A percentile compares a stretch with the other conserved stretches of the same genome.
Evolutionary conservation across 495 filamentous ascomycete genomes (phyloP).

Genomic region (Clohesyomyces aquaticus): DNA sequence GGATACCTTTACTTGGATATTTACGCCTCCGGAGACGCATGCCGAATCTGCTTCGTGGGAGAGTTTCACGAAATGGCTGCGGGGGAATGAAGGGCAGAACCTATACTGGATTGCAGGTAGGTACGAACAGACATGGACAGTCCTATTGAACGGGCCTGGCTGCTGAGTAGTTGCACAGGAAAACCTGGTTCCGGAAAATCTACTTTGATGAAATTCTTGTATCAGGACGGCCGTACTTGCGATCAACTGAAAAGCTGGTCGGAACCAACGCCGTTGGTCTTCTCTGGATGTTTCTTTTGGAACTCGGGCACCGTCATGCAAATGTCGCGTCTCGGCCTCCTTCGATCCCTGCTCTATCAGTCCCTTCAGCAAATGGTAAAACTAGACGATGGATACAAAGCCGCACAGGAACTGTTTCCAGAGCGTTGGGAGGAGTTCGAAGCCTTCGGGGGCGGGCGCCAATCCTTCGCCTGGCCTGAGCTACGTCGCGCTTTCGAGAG

Average conservation of each 20-base stretch:
- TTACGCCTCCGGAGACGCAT: neutral
- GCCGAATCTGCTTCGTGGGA: neutral
- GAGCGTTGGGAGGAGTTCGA: constrained; percentile 13
- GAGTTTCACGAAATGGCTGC: constrained; percentile 15
- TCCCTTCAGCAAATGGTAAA: constrained; percentile 27
- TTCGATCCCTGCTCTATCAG: constrained; percentile 27
- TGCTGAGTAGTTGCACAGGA: constrained; percentile 5
- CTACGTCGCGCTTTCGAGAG: constrained; percentile 14
- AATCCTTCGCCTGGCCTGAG: constrained; percentile 9
- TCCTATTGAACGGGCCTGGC: neutral
- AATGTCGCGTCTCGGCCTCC: constrained; percentile 11
- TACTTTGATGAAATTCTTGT: constrained; percentile 25
- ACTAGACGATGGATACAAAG: constrained; percentile 10
- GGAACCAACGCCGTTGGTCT: constrained; percentile 1
- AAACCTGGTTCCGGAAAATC: constrained; percentile 28
- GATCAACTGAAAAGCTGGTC: constrained; percentile 22
- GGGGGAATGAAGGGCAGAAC: constrained; percentile 13
- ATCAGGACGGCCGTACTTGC: constrained; percentile 8
- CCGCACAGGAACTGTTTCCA: constrained; percentile 16
- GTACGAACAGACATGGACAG: neutral
- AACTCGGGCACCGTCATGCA: constrained; percentile 21
- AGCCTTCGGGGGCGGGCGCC: constrained; percentile 13
- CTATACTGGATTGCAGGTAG: constrained; percentile 28
- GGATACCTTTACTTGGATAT: constrained; percentile 26
- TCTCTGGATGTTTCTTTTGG: constrained; percentile 31